Conservation (phyloP, 2,329 filamentous ascomycete genomes). For the Scortechinia acanthostroma region DNA sequence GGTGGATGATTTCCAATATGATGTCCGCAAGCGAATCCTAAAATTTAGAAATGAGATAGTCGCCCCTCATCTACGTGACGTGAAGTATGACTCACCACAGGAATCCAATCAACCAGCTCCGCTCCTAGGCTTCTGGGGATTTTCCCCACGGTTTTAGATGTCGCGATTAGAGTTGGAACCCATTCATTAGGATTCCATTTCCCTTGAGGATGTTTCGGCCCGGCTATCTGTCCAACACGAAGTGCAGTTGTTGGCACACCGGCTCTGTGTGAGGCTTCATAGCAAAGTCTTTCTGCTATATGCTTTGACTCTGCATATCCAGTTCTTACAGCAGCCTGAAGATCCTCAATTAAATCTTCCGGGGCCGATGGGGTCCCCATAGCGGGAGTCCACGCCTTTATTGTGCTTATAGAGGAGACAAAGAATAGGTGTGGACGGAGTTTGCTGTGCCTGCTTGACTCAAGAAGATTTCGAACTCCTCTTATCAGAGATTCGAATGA, state of each 20-base stretch:
- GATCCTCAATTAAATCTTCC: neutral
- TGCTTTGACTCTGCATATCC: constrained; percentile 37
- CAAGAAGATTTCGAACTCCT: constrained; percentile 38
- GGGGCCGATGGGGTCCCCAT: neutral
- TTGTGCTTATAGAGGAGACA: constrained; percentile 31
- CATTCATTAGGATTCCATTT: constrained; percentile 31
- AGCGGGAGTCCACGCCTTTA: constrained; percentile 19
- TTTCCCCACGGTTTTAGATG: constrained; percentile 21
- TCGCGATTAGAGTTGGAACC: constrained; percentile 28
- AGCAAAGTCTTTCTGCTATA: constrained; percentile 29
- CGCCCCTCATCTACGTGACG: neutral
- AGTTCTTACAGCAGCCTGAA: neutral
- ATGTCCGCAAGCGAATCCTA: neutral
- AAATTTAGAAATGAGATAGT: neutral
- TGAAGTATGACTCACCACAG: constrained; percentile 21
- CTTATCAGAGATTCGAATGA: constrained; percentile 41
- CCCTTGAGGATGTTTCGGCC: constrained; percentile 12
- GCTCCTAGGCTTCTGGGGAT: constrained; percentile 25
- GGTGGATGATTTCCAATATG: neutral
- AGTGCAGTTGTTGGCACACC: constrained; percentile 29
- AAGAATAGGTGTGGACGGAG: constrained; percentile 29
- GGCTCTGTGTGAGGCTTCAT: constrained; percentile 20
- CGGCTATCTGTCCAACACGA: constrained; percentile 38
- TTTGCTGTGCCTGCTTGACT: constrained; percentile 22
- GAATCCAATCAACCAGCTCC: constrained; percentile 30